Evolutionary conservation across 2,329 filamentous ascomycete genomes (phyloP), one percentile per base, ranked within the genome.

Genomic region (Pezicula radicicola): DNA sequence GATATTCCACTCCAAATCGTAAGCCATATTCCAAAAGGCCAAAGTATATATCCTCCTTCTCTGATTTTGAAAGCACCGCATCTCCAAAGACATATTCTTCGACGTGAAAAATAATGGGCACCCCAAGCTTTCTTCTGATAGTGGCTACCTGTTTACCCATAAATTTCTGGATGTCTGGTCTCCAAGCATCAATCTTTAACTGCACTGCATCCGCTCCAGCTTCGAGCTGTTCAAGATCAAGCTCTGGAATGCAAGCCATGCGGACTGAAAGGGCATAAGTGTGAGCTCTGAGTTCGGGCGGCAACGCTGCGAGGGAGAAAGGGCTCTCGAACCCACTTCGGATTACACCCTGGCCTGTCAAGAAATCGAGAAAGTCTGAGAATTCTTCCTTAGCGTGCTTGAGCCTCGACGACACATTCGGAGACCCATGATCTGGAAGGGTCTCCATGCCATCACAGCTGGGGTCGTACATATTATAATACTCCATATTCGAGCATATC

Each of bases 181-280:
- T 72, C 78, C 81, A 83, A 42, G 72, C 72, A 65, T 85, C 81
- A 46, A 85, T 75, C 52, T 80, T 78, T 3, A 85, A 68, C 60
- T 85, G 82, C 40, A 84, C 76, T 19, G 78, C 80, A 68, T 85
- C 82, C 7, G 75, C 80, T 8, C 76, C 73, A 7, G 80, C 80
- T 64, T 85, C 80, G 2, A 84, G 68, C 42, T 77, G 72, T 5
- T 74, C 70, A 56, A 82, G 68, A 43, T 79, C 74, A 46, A 77
- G 74, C 19, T 76, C 68, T 1, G 85, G 61, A 3, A 90, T 67
- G 15, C 78, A 75, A 0, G 80, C 80, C 2, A 88, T 67, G 2
- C 80, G 76, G 1, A 89, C 72, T 3, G 82, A 81, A 0, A 88
- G 73, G 5, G 86, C 84, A 61, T 87, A 87, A 0, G 88, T 90